Conservation (phyloP, 1,139 yeast species). For the Suhomyces anneliseae region DNA sequence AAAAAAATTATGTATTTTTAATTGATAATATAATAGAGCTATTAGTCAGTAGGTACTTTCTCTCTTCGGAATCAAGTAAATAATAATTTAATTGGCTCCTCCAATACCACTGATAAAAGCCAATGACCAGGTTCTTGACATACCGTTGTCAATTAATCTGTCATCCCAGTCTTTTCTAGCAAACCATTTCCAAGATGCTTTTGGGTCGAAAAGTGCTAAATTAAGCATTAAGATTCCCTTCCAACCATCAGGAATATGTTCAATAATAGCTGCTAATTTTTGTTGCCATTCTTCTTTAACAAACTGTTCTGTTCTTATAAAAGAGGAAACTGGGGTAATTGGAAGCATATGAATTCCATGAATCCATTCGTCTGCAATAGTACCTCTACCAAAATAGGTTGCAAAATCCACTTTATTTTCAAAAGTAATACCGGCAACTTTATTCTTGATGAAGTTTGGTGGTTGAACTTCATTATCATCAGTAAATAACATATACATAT, state of each 20-base stretch:
- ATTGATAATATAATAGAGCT: no score
- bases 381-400: conserved; percentile 47
- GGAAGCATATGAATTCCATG: conserved; percentile 53
- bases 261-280: conserved; percentile 32
- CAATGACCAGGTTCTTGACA: conserved; percentile 48
- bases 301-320: conserved; percentile 34
- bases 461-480: conserved; percentile 44
- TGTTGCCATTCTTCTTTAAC: conserved; percentile 48
- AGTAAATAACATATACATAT: conserved; percentile 43
- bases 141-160: conserved; percentile 41
- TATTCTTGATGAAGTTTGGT: conserved; percentile 35
- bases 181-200: conserved; percentile 40
- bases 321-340: conserved; percentile 45
- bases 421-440: conserved; percentile 47
- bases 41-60: no score
- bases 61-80: no score
- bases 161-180: conserved; percentile 40
- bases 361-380: conserved; percentile 46
- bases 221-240: conserved; percentile 45
- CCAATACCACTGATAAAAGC: conserved; percentile 44
- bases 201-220: conserved; percentile 39
- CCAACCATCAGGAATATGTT: conserved; percentile 47
- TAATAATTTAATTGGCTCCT: conserved; percentile 14
- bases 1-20: no score
- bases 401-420: conserved; percentile 48